These are phyloP conservation scores for Solanum hybrid DNA, from an alignment of 305 asterid species.

Conservation along the genomic window DNA sequence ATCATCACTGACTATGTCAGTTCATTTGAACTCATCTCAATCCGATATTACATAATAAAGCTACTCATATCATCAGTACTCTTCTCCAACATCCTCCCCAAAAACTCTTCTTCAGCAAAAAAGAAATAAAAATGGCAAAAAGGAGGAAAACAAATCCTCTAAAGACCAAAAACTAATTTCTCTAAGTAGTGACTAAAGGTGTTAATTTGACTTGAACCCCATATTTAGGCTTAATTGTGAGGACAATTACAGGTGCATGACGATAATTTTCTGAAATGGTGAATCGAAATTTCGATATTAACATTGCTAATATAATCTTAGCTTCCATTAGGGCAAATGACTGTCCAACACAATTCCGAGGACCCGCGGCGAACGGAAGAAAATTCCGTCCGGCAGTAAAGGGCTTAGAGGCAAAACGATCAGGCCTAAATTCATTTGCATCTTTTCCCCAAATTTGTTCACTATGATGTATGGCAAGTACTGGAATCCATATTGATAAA, in stretches of 20 bases:
- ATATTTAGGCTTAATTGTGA: slow-evolving; percentile 76
- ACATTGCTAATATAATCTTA: slow-evolving; percentile 75
- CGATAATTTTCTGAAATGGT: slow-evolving; percentile 58
- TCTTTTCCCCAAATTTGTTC: slow-evolving; percentile 83
- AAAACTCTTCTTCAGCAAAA: neutral
- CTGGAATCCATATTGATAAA: slow-evolving; percentile 85
- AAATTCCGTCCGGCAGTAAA: slow-evolving; percentile 52
- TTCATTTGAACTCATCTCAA: neutral
- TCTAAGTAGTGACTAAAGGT: slow-evolving; percentile 21
- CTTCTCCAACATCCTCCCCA: neutral
- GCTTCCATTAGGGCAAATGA: slow-evolving; percentile 89
- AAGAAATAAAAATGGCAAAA: neutral
- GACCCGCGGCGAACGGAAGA: slow-evolving; percentile 87
- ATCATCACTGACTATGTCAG: too few relatives aligned
- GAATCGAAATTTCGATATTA: slow-evolving; percentile 61
- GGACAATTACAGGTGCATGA: slow-evolving; percentile 72
- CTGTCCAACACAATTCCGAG: slow-evolving; percentile 85
- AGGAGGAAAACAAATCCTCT: neutral
- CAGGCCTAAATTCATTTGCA: slow-evolving; percentile 67
- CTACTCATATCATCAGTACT: neutral
- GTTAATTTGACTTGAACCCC: slow-evolving; percentile 69
- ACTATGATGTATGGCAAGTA: slow-evolving; percentile 78
- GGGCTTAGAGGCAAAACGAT: slow-evolving; percentile 45
- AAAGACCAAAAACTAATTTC: neutral
- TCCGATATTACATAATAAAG: neutral